These are phyloP conservation scores for Eucalyptus tenuipes DNA, from an alignment of 345 rosid species.

Conservation along the genomic window DNA sequence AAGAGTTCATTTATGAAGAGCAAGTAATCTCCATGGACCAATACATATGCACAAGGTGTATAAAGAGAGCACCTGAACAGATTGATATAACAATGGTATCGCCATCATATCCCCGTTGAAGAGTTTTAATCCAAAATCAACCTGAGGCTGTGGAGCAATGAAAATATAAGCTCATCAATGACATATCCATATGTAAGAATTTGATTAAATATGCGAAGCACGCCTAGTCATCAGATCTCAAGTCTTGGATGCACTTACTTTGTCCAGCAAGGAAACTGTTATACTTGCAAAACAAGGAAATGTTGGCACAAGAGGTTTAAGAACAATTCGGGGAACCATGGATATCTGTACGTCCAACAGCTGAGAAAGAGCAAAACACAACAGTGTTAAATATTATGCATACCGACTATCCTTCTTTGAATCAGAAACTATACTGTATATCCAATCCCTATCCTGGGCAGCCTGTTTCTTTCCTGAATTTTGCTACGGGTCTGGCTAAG, in stretches of 20 bases:
- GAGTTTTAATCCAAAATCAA: constrained; percentile 40
- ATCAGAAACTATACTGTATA: background rate
- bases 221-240: background rate
- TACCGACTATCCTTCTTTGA: background rate
- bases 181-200: background rate
- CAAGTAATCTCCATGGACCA: background rate
- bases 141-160: constrained; percentile 18
- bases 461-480: background rate
- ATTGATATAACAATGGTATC: constrained; percentile 30
- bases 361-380: background rate
- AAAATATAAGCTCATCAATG: background rate
- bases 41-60: background rate
- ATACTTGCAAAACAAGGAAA: constrained; percentile 36
- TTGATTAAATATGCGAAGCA: background rate
- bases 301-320: constrained; percentile 38
- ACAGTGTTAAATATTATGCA: background rate
- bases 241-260: constrained; percentile 3
- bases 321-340: constrained; percentile 13
- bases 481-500: background rate
- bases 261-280: constrained; percentile 25
- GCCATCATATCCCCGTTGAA: constrained; percentile 40
- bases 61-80: constrained; percentile 20
- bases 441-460: background rate
- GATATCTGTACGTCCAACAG: constrained; percentile 29
- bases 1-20: background rate